phyloP scores from a whole-genome alignment of 176 grass and related monocot species.

The Avena eriantha region DNA sequence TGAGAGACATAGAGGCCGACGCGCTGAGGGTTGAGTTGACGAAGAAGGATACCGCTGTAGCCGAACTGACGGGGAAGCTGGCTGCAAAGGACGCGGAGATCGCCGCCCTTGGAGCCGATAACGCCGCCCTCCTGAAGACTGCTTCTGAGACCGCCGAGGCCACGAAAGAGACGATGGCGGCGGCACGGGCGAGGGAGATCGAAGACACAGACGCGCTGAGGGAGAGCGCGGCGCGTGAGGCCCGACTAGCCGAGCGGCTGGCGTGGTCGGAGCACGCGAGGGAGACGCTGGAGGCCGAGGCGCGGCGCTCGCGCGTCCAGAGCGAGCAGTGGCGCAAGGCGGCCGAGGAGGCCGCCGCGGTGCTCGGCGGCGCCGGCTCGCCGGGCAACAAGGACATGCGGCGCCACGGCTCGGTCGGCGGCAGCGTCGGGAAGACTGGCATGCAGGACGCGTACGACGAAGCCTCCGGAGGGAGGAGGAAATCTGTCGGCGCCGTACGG shows the following conservation, averaged over 20 bases:
- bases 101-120: slow-evolving; percentile 51
- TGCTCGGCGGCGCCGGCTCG: slow-evolving; percentile 46
- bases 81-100: slow-evolving; percentile 53
- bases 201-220: slow-evolving; percentile 48
- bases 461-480: slow-evolving; percentile 39
- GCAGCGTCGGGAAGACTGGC: neutral
- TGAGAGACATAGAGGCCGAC: slow-evolving; percentile 35
- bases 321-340: slow-evolving; percentile 93
- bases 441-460: slow-evolving; percentile 36
- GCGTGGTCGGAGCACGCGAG: slow-evolving; percentile 49
- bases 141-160: slow-evolving; percentile 24
- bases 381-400: slow-evolving; percentile 2
- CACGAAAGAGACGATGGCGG: neutral
- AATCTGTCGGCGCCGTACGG: slow-evolving; percentile 52
- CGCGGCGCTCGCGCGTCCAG: slow-evolving; percentile 62
- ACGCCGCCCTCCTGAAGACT: slow-evolving; percentile 51
- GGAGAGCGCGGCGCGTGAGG: slow-evolving; percentile 56
- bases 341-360: slow-evolving; percentile 69
- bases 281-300: slow-evolving; percentile 61
- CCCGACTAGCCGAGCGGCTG: slow-evolving; percentile 53
- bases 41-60: slow-evolving; percentile 33
- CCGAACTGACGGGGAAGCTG: slow-evolving; percentile 37
- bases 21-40: slow-evolving; percentile 34
- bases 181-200: slow-evolving; percentile 37
- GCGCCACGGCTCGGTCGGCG: neutral